phyloP scores from a whole-genome alignment of 768 basidiomycete species.

The Kondoa subrosea region DNA sequence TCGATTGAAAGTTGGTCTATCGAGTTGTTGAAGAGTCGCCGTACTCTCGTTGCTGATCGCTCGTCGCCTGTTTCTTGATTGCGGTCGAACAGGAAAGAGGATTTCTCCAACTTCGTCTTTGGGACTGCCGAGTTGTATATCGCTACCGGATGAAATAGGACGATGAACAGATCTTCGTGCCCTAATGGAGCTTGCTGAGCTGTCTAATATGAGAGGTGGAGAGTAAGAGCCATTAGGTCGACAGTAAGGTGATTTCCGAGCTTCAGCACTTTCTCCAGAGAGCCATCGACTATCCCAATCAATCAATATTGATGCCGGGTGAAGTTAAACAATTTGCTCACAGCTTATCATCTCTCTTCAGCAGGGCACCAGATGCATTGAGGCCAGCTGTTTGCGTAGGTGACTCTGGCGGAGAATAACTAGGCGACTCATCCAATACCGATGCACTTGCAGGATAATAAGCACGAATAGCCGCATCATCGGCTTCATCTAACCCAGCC shows the following conservation, averaged over 20 bases:
- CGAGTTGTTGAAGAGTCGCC: background rate
- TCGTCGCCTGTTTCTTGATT: background rate
- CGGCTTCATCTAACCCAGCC: background rate
- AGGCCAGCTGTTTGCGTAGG: background rate
- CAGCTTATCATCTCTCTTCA: background rate
- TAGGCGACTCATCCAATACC: background rate
- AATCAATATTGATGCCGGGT: background rate
- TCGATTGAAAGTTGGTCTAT: background rate
- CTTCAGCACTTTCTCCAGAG: background rate
- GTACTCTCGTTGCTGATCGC: background rate
- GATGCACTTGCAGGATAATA: background rate
- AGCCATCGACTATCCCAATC: background rate
- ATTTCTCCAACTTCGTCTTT: slow-evolving; percentile 3
- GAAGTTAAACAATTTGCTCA: background rate
- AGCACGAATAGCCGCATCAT: background rate
- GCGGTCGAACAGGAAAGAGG: background rate
- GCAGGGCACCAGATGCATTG: background rate
- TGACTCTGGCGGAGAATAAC: background rate
- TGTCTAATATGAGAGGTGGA: background rate
- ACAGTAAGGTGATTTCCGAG: background rate
- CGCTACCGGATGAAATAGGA: background rate
- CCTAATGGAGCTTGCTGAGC: background rate
- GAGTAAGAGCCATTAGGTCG: background rate
- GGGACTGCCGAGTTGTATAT: background rate
- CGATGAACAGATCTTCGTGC: background rate